Evolutionary conservation across 306 rosid genomes (phyloP), one percentile per base, ranked within the genome.

Genomic region (Vachellia collinsii): DNA sequence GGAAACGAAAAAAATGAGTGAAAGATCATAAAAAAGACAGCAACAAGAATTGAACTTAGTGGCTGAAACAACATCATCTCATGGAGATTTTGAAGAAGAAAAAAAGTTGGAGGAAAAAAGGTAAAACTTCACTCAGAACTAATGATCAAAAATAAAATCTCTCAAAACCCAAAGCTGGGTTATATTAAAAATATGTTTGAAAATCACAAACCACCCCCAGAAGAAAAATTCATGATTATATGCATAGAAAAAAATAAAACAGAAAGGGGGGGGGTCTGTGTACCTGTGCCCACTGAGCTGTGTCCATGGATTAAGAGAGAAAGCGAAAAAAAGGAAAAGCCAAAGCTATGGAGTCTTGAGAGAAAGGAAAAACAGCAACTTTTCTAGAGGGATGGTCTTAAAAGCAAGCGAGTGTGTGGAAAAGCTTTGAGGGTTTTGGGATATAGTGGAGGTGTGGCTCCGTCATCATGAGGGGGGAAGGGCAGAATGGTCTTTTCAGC

Each of bases 211-310:
- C 34, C 34, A 29, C 1, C 77, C 83, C 41, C 68, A 79, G 81
- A 44, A 84, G 74, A 71, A 65, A 50, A 69, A 34, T 79, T 77
- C 80, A 88, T 89, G 89, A 87, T 88, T 91, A 80, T 79, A 83
- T 76, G 89, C 82, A 76, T 81, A 84, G 83, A 71, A 68, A 80
- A 72, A 72, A 41, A 39, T 76, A 71, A 71, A 39, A 68, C 41
- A 80, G 50, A 86, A 81, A 80, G 79, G 76, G 29, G 51, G 51
- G 56, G 56, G 51, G 78, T 84, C 54, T 84, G 74, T 50, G 29
- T 95, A 95, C 99, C 98, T 95, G 97, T 90, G 99, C 94, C 97
- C 98, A 93, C 91, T 90, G 97, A 90, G 96, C 74, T 79, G 96
- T 89, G 87, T 93, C 99, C 99, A 95, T 95, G 91, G 94, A 85